phyloP scores from a whole-genome alignment of 2,329 filamentous ascomycete species.

The Claviceps sorghi region DNA sequence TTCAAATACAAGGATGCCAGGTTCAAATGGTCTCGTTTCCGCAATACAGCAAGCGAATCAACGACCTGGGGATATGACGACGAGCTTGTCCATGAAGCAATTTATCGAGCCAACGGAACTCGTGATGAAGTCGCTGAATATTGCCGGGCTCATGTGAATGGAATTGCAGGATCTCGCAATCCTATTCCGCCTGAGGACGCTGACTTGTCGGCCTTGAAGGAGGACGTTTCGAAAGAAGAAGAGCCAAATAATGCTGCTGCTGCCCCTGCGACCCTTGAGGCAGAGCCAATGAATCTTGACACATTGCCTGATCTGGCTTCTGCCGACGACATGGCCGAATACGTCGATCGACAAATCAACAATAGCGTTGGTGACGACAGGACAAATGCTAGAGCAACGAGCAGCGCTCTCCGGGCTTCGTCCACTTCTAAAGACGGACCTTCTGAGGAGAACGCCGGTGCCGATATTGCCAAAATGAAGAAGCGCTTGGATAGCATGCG shows the following conservation, averaged over 20 bases:
- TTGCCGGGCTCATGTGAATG: constrained; percentile 47
- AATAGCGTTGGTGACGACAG: neutral
- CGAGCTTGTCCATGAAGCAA: constrained; percentile 58
- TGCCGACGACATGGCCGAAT: constrained; percentile 2
- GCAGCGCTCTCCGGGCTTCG: constrained; percentile 4
- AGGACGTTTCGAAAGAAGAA: constrained; percentile 10
- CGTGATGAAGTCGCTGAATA: constrained; percentile 53
- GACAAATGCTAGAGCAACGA: neutral
- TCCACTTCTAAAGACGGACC: constrained; percentile 5
- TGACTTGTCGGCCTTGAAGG: constrained; percentile 20
- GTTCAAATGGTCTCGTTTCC: constrained; percentile 31
- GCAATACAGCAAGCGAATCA: constrained; percentile 19
- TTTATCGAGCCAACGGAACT: constrained; percentile 68
- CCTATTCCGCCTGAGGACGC: constrained; percentile 51
- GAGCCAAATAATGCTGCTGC: constrained; percentile 12
- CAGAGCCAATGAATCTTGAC: constrained; percentile 25
- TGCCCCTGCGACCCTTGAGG: constrained; percentile 12
- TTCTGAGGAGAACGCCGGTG: constrained; percentile 7
- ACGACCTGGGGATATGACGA: constrained; percentile 26
- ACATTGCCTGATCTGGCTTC: constrained; percentile 12
- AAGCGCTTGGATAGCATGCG: constrained; percentile 71
- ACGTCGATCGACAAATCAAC: constrained; percentile 2
- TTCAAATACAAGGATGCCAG: constrained; percentile 29
- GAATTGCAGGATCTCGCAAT: constrained; percentile 45
- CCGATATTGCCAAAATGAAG: constrained; percentile 28